Evolutionary conservation across 148 eudicot genomes (phyloP), one percentile per base, ranked within the genome.

Genomic region (Nyssa sinensis): DNA sequence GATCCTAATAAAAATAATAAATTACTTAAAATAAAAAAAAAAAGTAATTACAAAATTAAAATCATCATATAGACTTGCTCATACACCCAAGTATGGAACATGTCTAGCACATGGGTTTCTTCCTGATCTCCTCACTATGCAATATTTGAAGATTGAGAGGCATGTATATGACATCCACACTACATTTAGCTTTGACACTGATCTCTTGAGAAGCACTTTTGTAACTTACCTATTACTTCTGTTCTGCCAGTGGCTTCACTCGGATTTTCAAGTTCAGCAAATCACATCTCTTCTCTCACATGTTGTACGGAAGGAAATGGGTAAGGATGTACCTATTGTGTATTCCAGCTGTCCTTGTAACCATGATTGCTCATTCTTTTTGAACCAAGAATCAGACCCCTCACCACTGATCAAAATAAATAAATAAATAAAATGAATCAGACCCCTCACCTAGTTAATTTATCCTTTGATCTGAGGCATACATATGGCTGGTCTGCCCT

Each of bases 221-320:
- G 34, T 27, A 30, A 27, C 41, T 29, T 27, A 34, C 44, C 29
- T 44, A 2, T 28, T 55, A 73, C 17, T 75, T 69, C 67, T 79
- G 53, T 74, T 66, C 34, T 74, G 66, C 78, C 84, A 95, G 97
- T 70, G 86, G 94, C 83, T 95, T 95, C 87, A 95, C 99, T 63
- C 90, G 97, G 84, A 83, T 92, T 77, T 95, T 92, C 96, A 93
- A 90, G 89, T 90, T 89, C 87, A 88, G 84, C 81, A 92, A 72
- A 72, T 87, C 93, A 70, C 75, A 87, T 78, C 39, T 88, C 55
- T 71, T 81, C 66, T 84, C 99, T 21, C 71, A 89, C 84, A 71
- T 90, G 74, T 64, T 95, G 23, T 83, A 89, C 35, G 93, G 89
- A 59, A 82, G 91, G 60, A 92, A 57, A 81, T 95, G 99, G 99